phyloP scores from a whole-genome alignment of 768 basidiomycete species.

The Chalciporus sphaerocephalus region DNA sequence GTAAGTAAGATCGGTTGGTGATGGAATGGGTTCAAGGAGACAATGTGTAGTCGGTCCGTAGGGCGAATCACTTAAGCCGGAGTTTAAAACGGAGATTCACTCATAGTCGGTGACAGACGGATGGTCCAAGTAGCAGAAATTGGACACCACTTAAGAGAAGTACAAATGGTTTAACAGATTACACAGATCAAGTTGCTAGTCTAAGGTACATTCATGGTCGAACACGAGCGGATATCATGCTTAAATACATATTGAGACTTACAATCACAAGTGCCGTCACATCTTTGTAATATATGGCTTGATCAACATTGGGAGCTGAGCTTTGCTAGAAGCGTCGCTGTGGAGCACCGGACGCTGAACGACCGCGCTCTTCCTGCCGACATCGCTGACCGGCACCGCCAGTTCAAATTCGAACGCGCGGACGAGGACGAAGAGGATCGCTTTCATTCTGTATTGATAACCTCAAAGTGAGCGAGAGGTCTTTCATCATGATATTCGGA shows the following conservation, averaged over 20 bases:
- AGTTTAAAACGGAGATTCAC: background rate
- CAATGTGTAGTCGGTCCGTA: background rate
- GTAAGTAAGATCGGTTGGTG: background rate
- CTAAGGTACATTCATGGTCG: too few relatives aligned
- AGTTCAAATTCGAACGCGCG: slow-evolving; percentile 51
- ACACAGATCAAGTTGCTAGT: too few relatives aligned
- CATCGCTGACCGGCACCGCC: slow-evolving; percentile 43
- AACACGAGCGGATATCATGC: too few relatives aligned
- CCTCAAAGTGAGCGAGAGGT: too few relatives aligned
- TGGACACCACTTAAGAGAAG: too few relatives aligned
- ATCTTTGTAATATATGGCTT: too few relatives aligned
- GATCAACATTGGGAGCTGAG: slow-evolving; percentile 41
- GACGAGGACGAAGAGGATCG: slow-evolving; percentile 46
- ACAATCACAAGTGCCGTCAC: too few relatives aligned
- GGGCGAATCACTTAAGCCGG: background rate
- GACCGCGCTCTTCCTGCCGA: slow-evolving; percentile 28
- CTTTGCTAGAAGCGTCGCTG: slow-evolving; percentile 35
- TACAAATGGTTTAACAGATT: too few relatives aligned
- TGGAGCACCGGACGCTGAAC: slow-evolving; percentile 45
- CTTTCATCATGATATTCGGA: too few relatives aligned
- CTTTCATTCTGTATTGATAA: slow-evolving; percentile 22
- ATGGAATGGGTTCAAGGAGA: background rate
- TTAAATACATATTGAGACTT: too few relatives aligned
- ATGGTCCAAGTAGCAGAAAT: too few relatives aligned
- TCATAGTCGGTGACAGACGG: too few relatives aligned